Percentiles rank a stretch among this genome's conserved stretches.
These are phyloP conservation scores for Pigoraptor vietnamica DNA, from an alignment of 78 protist genomes.

Conservation along the genomic window DNA sequence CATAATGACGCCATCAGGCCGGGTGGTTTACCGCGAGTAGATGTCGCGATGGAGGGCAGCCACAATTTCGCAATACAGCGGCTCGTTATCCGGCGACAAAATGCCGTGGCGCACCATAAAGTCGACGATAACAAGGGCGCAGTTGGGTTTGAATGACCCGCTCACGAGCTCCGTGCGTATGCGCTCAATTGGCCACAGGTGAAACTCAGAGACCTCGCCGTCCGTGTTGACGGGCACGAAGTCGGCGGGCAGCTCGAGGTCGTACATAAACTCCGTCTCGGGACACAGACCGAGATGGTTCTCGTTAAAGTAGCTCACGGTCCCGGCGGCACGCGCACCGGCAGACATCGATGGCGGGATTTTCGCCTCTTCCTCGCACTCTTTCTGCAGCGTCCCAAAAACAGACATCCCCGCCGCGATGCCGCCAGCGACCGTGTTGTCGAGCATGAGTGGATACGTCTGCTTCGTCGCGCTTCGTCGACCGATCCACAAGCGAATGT, in stretches of 20 bases:
- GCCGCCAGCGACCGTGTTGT: constrained; percentile 23
- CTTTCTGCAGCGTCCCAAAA: neutral
- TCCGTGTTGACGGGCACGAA: neutral
- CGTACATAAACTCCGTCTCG: neutral
- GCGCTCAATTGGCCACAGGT: neutral
- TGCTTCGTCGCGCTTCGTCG: neutral
- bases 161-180: neutral
- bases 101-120: constrained; percentile 3
- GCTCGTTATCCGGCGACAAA: neutral
- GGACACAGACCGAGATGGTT: neutral
- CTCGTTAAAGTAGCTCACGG: neutral
- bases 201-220: constrained; percentile 14
- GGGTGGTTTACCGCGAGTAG: no score
- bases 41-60: neutral
- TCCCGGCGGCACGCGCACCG: neutral
- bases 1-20: no score
- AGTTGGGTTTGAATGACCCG: neutral
- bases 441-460: constrained; percentile 13
- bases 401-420: neutral
- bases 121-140: constrained; percentile 16
- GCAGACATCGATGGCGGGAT: neutral
- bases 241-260: neutral
- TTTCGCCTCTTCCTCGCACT: constrained; percentile 11
- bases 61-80: neutral
- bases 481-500: neutral